Percentiles rank a stretch among this genome's conserved stretches.
phyloP scores from a whole-genome alignment of 1,139 yeast species.

The Wickerhamiella infanticola region DNA sequence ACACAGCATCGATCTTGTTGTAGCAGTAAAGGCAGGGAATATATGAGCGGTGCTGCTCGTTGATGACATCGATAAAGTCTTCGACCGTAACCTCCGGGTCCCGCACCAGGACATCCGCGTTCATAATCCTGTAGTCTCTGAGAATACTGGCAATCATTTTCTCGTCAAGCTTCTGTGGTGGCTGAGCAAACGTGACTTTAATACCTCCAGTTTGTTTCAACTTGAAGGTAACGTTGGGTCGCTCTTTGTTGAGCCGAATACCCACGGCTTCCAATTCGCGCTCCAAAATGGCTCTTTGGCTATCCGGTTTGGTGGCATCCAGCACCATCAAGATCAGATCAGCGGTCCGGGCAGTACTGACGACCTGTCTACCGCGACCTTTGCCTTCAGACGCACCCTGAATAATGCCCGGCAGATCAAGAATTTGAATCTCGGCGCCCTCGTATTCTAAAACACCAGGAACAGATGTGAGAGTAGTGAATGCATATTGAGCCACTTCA shows the following conservation, averaged over 20 bases:
- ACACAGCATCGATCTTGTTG: slow-evolving; percentile 90
- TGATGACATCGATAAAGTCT: slow-evolving; percentile 84
- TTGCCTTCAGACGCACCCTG: slow-evolving; percentile 96
- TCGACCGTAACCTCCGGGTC: slow-evolving; percentile 86
- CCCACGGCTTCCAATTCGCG: slow-evolving; percentile 89
- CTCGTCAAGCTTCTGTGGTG: slow-evolving; percentile 72
- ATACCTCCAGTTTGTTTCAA: slow-evolving; percentile 84
- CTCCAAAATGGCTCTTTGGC: slow-evolving; percentile 76
- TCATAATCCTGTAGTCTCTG: slow-evolving; percentile 79
- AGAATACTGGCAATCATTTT: slow-evolving; percentile 61
- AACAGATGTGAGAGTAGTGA: slow-evolving; percentile 90
- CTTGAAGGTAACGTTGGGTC: slow-evolving; percentile 69
- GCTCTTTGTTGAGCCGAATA: slow-evolving; percentile 63
- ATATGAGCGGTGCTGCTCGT: slow-evolving; percentile 73
- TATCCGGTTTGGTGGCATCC: slow-evolving; percentile 87
- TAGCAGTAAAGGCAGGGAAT: slow-evolving; percentile 86
- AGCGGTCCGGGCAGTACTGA: slow-evolving; percentile 89
- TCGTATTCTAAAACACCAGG: slow-evolving; percentile 90
- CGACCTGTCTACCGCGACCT: slow-evolving; percentile 95
- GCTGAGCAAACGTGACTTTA: slow-evolving; percentile 62
- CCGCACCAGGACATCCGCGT: slow-evolving; percentile 80
- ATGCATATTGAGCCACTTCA: slow-evolving; percentile 88
- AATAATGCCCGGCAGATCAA: slow-evolving; percentile 93
- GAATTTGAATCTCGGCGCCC: slow-evolving; percentile 93
- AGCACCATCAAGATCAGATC: slow-evolving; percentile 85